phyloP scores from a whole-genome alignment of 176 grass and related monocot species.

The Cocos nucifera region DNA sequence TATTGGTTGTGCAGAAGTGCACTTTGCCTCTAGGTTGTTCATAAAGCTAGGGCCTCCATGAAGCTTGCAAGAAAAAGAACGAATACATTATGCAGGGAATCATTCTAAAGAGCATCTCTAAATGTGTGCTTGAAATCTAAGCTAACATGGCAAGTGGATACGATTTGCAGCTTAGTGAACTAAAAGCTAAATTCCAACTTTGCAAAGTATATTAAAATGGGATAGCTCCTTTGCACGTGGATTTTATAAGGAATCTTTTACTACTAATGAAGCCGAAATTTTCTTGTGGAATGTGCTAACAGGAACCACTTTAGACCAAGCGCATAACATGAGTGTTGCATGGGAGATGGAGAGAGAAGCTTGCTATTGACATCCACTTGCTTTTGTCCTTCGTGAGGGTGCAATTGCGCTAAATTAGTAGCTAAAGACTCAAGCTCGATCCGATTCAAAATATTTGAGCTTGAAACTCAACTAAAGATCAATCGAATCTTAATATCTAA shows the following conservation, averaged over 20 bases:
- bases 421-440: no score
- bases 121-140: constrained; percentile 16
- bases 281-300: no score
- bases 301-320: no score
- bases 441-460: no score
- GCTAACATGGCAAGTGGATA: constrained; percentile 9
- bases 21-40: background rate
- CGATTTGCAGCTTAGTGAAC: background rate
- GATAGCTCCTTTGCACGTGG: background rate
- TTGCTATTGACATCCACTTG: background rate
- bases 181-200: constrained; percentile 9
- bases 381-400: no score
- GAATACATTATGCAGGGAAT: constrained; percentile 5
- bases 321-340: no score
- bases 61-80: background rate
- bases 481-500: no score
- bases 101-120: constrained; percentile 7
- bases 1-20: background rate
- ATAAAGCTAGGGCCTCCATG: background rate
- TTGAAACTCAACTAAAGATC: no score
- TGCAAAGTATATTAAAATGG: constrained; percentile 5
- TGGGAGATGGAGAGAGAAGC: background rate
- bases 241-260: background rate
- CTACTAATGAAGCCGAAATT: background rate
- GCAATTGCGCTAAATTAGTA: no score